A percentile compares a stretch with the other conserved stretches of the same genome.
Evolutionary conservation across 495 filamentous ascomycete genomes (phyloP).

Genomic region (Hypomontagnella monticulosa): DNA sequence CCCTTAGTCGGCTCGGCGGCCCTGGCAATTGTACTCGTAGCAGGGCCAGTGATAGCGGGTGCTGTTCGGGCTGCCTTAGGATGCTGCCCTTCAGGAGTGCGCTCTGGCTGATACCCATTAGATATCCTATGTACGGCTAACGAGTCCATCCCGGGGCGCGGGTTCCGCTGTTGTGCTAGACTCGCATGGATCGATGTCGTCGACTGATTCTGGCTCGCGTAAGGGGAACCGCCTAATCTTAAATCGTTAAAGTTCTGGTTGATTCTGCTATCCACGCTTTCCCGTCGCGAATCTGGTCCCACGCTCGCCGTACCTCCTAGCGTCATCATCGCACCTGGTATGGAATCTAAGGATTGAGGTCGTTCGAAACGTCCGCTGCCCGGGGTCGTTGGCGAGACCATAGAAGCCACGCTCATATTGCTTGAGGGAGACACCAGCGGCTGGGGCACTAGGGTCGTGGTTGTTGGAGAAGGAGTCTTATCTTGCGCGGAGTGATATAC

Average conservation of each 20-base stretch:
- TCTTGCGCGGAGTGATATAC: constrained; percentile 58
- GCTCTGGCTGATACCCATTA: constrained; percentile 70
- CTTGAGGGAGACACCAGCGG: constrained; percentile 58
- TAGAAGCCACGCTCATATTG: constrained; percentile 66
- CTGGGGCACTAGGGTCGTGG: constrained; percentile 52
- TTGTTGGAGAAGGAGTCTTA: constrained; percentile 64
- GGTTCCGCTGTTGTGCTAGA: constrained; percentile 62
- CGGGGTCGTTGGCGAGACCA: constrained; percentile 63
- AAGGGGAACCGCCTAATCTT: constrained; percentile 72
- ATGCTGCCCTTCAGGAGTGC: constrained; percentile 59
- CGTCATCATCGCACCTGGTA: constrained; percentile 19
- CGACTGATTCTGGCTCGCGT: constrained; percentile 79
- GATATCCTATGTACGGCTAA: constrained; percentile 65
- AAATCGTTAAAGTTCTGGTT: constrained; percentile 76
- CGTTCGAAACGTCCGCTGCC: constrained; percentile 55
- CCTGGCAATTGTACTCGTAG: constrained; percentile 79
- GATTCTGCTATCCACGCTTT: constrained; percentile 81
- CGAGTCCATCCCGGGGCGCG: constrained; percentile 54
- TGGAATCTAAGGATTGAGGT: constrained; percentile 58
- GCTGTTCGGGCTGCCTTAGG: constrained; percentile 68
- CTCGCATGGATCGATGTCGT: constrained; percentile 73
- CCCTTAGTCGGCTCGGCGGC: constrained; percentile 83
- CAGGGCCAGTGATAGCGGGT: constrained; percentile 79
- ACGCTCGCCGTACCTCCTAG: constrained; percentile 34
- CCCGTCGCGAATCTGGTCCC: constrained; percentile 67